A percentile compares a stretch with the other conserved stretches of the same genome.
These are phyloP conservation scores for Skeletonema costatum DNA, from an alignment of 108 stramenopile genomes.

Conservation along the genomic window DNA sequence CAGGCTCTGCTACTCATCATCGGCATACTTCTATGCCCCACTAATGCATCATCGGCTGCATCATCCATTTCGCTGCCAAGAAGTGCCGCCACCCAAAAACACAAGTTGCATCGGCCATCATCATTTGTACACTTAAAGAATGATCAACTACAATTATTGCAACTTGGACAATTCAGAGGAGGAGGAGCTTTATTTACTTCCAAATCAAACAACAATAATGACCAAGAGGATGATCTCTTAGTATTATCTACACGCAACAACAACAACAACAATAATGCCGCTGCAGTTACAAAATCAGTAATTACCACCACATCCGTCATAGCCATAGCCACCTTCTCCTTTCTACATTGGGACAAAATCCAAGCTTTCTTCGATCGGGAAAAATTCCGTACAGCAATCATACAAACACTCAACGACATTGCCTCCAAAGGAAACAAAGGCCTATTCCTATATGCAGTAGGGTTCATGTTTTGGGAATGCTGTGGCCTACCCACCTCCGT, in stretches of 20 bases:
- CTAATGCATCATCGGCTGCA: background rate
- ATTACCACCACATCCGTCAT: background rate
- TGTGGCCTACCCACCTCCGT: conserved; percentile 47
- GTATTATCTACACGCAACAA: background rate
- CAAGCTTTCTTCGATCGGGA: conserved; percentile 19
- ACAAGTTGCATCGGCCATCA: background rate
- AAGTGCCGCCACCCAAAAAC: background rate
- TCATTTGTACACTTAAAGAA: background rate
- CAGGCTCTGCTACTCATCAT: background rate
- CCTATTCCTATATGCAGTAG: conserved; percentile 10
- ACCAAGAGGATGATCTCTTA: background rate
- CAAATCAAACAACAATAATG: background rate
- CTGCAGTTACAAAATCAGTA: background rate
- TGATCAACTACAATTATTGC: background rate
- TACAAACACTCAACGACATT: conserved; percentile 21
- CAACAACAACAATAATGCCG: background rate
- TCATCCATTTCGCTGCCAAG: background rate
- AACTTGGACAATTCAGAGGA: background rate
- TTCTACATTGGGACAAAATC: conserved; percentile 10
- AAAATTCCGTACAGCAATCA: conserved; percentile 24
- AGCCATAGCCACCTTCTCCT: background rate
- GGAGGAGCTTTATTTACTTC: background rate
- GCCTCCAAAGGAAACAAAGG: conserved; percentile 16
- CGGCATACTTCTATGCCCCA: background rate
- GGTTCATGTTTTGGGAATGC: conserved; percentile 29